Evolutionary conservation across 1,284 basidiomycete species (phyloP).

Genomic region (Bjerkandera adusta): DNA sequence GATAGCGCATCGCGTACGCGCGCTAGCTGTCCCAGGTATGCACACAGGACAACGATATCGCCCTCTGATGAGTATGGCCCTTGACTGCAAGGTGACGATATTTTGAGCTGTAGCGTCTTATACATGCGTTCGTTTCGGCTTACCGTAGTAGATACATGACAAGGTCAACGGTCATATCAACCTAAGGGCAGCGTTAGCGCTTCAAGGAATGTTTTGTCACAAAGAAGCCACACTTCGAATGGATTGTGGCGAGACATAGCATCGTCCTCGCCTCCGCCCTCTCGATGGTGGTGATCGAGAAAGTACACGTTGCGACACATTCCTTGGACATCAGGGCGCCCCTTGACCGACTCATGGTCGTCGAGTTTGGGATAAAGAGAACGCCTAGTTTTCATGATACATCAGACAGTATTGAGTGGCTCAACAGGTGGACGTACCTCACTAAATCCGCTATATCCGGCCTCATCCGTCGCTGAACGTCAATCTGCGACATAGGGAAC

Average conservation of each 20-base stretch:
- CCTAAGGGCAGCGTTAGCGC: slow-evolving; percentile 31
- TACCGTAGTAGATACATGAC: slow-evolving; percentile 61
- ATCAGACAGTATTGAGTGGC: not conserved
- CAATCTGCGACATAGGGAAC: slow-evolving; percentile 40
- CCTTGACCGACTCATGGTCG: slow-evolving; percentile 50
- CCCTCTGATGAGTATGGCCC: slow-evolving; percentile 36
- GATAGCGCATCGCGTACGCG: slow-evolving; percentile 45
- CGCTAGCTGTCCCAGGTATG: slow-evolving; percentile 71
- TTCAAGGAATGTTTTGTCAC: not conserved
- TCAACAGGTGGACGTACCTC: slow-evolving; percentile 24
- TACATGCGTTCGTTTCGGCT: no score
- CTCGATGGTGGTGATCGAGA: slow-evolving; percentile 50
- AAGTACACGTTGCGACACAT: slow-evolving; percentile 60
- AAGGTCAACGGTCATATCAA: slow-evolving; percentile 66
- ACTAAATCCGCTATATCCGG: slow-evolving; percentile 42
- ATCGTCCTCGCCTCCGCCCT: slow-evolving; percentile 55
- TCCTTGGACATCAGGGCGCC: slow-evolving; percentile 54
- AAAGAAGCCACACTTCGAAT: slow-evolving; percentile 50
- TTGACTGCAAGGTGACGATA: slow-evolving; percentile 33
- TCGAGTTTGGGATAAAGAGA: slow-evolving; percentile 57
- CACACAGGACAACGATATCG: slow-evolving; percentile 73
- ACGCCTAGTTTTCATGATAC: slow-evolving; percentile 34
- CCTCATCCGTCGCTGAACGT: slow-evolving; percentile 42
- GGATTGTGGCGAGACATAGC: slow-evolving; percentile 60
- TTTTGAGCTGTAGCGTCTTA: no score